Percentiles rank a stretch among this genome's conserved stretches.
These are phyloP conservation scores for Penicillium coprophilum DNA, from an alignment of 495 filamentous ascomycete species.

Conservation along the genomic window DNA sequence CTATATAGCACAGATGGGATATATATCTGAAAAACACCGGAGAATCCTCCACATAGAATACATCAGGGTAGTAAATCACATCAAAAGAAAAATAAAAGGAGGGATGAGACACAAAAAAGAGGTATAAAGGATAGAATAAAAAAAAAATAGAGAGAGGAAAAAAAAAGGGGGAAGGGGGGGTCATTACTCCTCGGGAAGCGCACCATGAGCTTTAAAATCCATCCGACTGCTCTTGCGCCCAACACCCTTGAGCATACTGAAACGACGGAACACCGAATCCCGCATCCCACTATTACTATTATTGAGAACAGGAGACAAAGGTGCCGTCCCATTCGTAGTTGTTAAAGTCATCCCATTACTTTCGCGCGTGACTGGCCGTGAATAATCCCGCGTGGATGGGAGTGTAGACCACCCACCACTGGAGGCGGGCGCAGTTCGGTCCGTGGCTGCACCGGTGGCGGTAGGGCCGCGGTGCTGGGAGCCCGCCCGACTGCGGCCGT, in stretches of 20 bases:
- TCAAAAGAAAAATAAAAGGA: constrained; percentile 16
- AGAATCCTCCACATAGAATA: constrained; percentile 21
- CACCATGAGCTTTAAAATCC: constrained; percentile 39
- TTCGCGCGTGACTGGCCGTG: constrained; percentile 37
- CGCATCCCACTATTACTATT: constrained; percentile 29
- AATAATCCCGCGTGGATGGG: constrained; percentile 40
- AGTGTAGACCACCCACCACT: constrained; percentile 44
- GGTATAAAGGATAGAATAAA: constrained; percentile 10
- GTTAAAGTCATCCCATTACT: constrained; percentile 26
- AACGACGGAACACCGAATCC: constrained; percentile 50
- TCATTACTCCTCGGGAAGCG: constrained; percentile 41
- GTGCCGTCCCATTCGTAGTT: constrained; percentile 14
- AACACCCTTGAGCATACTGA: constrained; percentile 48
- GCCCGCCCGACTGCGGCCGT: constrained; percentile 33
- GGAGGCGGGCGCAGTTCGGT: constrained; percentile 24
- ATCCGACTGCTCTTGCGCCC: constrained; percentile 46
- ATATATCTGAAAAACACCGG: constrained; percentile 29
- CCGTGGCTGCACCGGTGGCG: constrained; percentile 23
- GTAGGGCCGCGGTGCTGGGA: constrained; percentile 33
- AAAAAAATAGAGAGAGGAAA: constrained; percentile 20
- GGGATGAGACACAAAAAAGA: constrained; percentile 10
- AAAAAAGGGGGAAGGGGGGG: constrained; percentile 15
- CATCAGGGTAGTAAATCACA: constrained; percentile 17
- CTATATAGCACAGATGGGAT: constrained; percentile 26
- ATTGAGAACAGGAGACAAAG: constrained; percentile 11